Percentiles rank a stretch among this genome's conserved stretches.
phyloP scores from a whole-genome alignment of 352 stramenopile species.

The Phytopythium cucurbitacearum region DNA sequence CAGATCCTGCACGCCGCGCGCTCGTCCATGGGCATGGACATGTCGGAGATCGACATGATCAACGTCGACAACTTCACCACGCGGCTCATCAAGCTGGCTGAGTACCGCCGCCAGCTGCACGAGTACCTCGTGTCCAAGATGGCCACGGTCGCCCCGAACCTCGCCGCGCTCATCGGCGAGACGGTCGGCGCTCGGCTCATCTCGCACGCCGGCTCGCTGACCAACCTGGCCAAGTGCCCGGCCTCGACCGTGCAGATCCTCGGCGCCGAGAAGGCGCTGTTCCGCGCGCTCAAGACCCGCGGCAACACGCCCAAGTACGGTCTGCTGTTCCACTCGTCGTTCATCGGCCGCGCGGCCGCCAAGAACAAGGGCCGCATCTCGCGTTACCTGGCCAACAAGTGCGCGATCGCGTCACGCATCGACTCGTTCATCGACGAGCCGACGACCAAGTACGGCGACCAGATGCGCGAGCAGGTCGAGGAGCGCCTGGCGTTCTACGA shows the following conservation, averaged over 20 bases:
- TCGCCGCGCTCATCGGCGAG: slow-evolving; percentile 98
- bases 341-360: slow-evolving; percentile 97
- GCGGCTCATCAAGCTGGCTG: slow-evolving; percentile 97
- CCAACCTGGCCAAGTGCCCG: slow-evolving; percentile 98
- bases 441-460: slow-evolving; percentile 96
- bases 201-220: slow-evolving; percentile 98
- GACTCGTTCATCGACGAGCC: slow-evolving; percentile 98
- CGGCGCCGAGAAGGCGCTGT: slow-evolving; percentile 99
- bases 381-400: slow-evolving; percentile 99
- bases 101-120: slow-evolving; percentile 96
- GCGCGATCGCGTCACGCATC: slow-evolving; percentile 98
- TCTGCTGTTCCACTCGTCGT: slow-evolving; percentile 99
- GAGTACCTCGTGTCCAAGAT: slow-evolving; percentile 97
- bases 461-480: slow-evolving; percentile 99
- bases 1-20: slow-evolving; percentile 93
- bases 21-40: slow-evolving; percentile 99
- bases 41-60: slow-evolving; percentile 98
- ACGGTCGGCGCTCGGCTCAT: slow-evolving; percentile 99
- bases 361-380: slow-evolving; percentile 99
- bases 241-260: slow-evolving; percentile 99
- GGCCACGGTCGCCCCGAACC: slow-evolving; percentile 97
- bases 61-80: slow-evolving; percentile 99
- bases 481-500: slow-evolving; percentile 99
- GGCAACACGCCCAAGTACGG: slow-evolving; percentile 99
- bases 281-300: slow-evolving; percentile 99